phyloP scores from a whole-genome alignment of 306 rosid species.

The Morella rubra region DNA sequence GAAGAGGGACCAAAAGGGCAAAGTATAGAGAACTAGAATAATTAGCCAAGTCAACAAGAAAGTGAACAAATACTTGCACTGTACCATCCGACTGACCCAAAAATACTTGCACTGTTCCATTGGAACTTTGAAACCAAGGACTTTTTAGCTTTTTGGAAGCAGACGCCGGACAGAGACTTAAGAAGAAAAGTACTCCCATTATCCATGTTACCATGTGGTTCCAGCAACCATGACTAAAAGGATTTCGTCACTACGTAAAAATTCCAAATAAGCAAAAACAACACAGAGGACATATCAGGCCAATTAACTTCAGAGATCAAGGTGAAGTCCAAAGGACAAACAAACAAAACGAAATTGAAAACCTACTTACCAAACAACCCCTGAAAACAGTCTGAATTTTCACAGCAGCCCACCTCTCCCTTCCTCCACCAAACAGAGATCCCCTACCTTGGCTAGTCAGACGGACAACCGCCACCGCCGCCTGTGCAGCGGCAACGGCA shows the following conservation, averaged over 20 bases:
- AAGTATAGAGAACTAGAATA: not conserved
- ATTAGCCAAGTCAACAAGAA: slow-evolving; percentile 20
- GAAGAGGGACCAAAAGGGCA: not conserved
- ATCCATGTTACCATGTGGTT: not conserved
- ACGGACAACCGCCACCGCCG: slow-evolving; percentile 86
- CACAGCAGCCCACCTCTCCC: slow-evolving; percentile 65
- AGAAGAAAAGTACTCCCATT: slow-evolving; percentile 38
- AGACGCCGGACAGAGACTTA: too few relatives aligned
- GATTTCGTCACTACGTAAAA: slow-evolving; percentile 7
- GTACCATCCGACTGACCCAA: slow-evolving; percentile 33
- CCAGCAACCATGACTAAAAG: slow-evolving; percentile 2
- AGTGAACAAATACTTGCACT: slow-evolving; percentile 14
- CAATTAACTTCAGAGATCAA: not conserved
- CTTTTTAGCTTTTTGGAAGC: slow-evolving; percentile 18
- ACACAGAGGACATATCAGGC: slow-evolving; percentile 4
- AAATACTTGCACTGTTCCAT: slow-evolving; percentile 44
- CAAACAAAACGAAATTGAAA: not conserved
- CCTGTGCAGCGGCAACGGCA: slow-evolving; percentile 83
- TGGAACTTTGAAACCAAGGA: slow-evolving; percentile 35
- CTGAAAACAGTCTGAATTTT: slow-evolving; percentile 89
- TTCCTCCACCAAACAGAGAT: slow-evolving; percentile 50
- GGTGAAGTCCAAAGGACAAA: slow-evolving; percentile 8
- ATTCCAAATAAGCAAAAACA: slow-evolving; percentile 12
- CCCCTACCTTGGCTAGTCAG: slow-evolving; percentile 71
- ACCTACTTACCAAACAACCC: slow-evolving; percentile 71